These are phyloP conservation scores for Panicum virgatum DNA, from an alignment of 202 grass and related monocot genomes.

Conservation along the genomic window DNA sequence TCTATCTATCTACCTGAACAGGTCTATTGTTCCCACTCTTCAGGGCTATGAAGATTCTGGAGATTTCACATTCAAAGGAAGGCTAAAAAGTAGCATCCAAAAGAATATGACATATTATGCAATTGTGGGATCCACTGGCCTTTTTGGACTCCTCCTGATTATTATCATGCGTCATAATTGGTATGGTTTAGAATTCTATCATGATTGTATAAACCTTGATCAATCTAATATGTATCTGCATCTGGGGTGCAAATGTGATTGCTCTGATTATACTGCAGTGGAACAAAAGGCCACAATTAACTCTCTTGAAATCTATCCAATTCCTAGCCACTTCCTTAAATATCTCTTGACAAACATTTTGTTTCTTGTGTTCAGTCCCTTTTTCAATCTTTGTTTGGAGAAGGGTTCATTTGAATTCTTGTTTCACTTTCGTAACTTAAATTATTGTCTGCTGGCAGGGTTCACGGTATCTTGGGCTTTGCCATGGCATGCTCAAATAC, in stretches of 20 bases:
- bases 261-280: not conserved
- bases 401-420: constrained; percentile 21
- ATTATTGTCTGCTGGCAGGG: constrained; percentile 51
- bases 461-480: constrained; percentile 83
- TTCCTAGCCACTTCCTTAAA: not conserved
- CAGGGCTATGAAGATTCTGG: constrained; percentile 97
- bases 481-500: constrained; percentile 99
- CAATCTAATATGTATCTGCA: constrained; percentile 20
- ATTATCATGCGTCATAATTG: constrained; percentile 80
- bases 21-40: constrained; percentile 95
- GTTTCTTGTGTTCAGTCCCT: not conserved
- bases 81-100: constrained; percentile 79
- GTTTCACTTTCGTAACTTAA: constrained; percentile 15
- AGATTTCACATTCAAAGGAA: constrained; percentile 93
- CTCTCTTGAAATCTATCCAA: not conserved
- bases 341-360: not conserved
- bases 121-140: constrained; percentile 77
- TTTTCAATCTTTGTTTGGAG: not conserved
- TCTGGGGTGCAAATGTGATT: not conserved
- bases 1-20: constrained; percentile 57
- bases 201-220: constrained; percentile 8
- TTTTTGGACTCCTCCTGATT: constrained; percentile 86
- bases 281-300: not conserved
- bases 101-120: constrained; percentile 91
- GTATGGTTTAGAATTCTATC: constrained; percentile 48